Base-by-base conservation (phyloP, 805 yeast species). In the Metschnikowia drakensbergensis region DNA sequence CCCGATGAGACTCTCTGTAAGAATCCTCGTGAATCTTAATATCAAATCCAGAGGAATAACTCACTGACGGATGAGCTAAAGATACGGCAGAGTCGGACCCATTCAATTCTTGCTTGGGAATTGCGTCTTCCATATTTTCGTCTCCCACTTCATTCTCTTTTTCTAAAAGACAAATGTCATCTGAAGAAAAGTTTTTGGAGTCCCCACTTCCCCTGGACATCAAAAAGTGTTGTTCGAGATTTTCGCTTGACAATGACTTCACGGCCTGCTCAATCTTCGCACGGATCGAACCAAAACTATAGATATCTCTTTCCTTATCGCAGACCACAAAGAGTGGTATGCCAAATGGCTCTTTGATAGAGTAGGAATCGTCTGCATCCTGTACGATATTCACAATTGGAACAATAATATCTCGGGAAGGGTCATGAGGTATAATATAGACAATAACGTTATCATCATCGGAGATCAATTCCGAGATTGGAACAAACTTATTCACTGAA, bases 311-410 rank as follows among this genome's bases (percentile, higher is more conserved):
- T 1, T 71, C 72, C 32, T 71, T 69, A 1, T 75, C 60, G 45
- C 89, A 58, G 0, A 82, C 75, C 28, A 90, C 71, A 55, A 90
- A 83, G 57, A 88, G 81, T 2, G 98, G 98, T 1, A 83, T 63
- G 1, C 90, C 95, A 66, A 89, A 86, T 1, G 82, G 65, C 37
- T 73, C 73, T 0, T 76, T 71, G 9, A 68, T 61, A 8, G 65
- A 64, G 45, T 67, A 66, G 1, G 70, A 63, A 38, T 58, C 55
- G 46, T 69, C 68, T 47, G 69, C 48, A 63, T 74, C 66, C 57
- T 72, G 61, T 55, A 75, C 59, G 37, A 64, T 50, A 33, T 74
- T 83, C 47, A 82, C 64, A 0, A 86, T 83, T 0, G 94, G 92
- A 6, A 85, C 72, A 23, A 84, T 64, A 6, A 65, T 49, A 45